Evolutionary conservation across 805 yeast species (phyloP).

Genomic region (Barnettozyma wickerhamii): DNA sequence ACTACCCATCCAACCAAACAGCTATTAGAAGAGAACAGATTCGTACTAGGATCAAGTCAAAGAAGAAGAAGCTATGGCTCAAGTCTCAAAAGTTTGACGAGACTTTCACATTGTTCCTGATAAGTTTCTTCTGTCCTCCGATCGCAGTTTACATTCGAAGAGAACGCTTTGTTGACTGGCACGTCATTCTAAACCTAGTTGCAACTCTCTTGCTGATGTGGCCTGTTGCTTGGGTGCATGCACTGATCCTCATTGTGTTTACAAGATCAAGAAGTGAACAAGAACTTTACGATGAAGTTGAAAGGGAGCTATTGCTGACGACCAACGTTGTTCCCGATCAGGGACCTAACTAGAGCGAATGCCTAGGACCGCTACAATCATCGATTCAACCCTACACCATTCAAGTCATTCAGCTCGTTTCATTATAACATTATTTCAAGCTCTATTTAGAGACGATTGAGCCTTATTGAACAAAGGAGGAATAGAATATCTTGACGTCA

Average conservation of each 20-base stretch:
- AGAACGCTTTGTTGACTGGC: not conserved
- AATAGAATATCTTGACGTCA: slow-evolving; percentile 31
- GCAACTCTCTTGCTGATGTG: not conserved
- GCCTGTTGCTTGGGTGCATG: not conserved
- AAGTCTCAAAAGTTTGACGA: not conserved
- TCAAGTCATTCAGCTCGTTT: too few species aligned
- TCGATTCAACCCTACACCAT: too few species aligned
- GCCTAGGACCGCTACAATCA: too few species aligned
- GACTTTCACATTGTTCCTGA: not conserved
- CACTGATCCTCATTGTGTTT: not conserved
- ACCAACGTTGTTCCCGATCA: not conserved
- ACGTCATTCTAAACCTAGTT: not conserved
- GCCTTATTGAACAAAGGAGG: slow-evolving; percentile 25
- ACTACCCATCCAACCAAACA: slow-evolving; percentile 3
- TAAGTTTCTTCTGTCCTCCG: slow-evolving; percentile 6
- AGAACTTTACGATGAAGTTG: not conserved
- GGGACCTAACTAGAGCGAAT: too few species aligned
- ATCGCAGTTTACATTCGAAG: slow-evolving; percentile 5
- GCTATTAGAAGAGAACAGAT: not conserved
- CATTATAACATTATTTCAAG: too few species aligned
- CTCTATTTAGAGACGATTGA: too few species aligned
- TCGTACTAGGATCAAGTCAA: not conserved
- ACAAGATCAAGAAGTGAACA: not conserved
- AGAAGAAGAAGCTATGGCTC: too few species aligned
- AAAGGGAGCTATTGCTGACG: not conserved